Conservation (phyloP, 2,329 filamentous ascomycete species). For the Escovopsis sp. region DNA sequence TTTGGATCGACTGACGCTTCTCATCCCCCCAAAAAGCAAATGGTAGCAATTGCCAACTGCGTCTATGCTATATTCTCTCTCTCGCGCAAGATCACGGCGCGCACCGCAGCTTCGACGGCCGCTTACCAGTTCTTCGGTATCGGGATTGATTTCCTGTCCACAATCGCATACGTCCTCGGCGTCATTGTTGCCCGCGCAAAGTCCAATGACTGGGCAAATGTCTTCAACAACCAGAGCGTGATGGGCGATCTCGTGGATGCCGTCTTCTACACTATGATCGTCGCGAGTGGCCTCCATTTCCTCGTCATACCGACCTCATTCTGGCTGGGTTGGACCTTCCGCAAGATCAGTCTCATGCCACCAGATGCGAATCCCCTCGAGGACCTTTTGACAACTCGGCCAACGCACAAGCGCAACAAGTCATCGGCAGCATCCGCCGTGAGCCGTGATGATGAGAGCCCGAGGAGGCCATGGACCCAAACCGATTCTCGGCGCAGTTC, state of each 20-base stretch:
- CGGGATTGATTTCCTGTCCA: conserved; percentile 48
- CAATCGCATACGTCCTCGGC: conserved; percentile 43
- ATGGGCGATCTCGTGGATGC: conserved; percentile 47
- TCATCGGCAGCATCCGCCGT: conserved; percentile 34
- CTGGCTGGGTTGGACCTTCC: conserved; percentile 67
- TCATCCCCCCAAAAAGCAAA: conserved; percentile 42
- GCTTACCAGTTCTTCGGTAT: conserved; percentile 81
- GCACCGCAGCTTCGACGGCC: conserved; percentile 66
- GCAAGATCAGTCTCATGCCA: conserved; percentile 65
- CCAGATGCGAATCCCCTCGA: conserved; percentile 95
- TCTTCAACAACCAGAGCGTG: conserved; percentile 43
- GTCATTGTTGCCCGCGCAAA: conserved; percentile 31
- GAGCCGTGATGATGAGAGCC: conserved; percentile 26
- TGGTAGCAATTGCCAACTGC: conserved; percentile 56
- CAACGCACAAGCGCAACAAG: conserved; percentile 59
- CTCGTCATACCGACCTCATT: conserved; percentile 55
- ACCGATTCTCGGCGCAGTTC: conserved; percentile 26
- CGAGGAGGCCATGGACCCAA: conserved; percentile 43
- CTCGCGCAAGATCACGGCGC: conserved; percentile 49
- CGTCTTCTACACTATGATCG: conserved; percentile 53
- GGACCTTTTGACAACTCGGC: conserved; percentile 62
- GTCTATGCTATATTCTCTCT: conserved; percentile 75
- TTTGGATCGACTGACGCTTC: conserved; percentile 4
- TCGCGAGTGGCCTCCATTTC: conserved; percentile 52
- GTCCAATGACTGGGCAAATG: conserved; percentile 46